Evolutionary conservation across 2,329 filamentous ascomycete genomes (phyloP).

Genomic region (Arachnomyces sp.): DNA sequence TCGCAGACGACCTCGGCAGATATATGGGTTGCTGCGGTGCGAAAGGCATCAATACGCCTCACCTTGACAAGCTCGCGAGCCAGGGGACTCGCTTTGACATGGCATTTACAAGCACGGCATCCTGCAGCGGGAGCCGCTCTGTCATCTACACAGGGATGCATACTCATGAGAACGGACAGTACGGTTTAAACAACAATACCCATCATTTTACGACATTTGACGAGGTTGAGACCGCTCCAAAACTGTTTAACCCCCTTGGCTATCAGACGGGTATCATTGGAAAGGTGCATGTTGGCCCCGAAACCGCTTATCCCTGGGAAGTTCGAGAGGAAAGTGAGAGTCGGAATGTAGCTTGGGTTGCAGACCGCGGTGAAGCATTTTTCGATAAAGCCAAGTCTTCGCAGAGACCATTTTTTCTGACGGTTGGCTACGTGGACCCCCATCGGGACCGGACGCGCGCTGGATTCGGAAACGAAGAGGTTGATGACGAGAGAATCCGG

Average conservation of each 20-base stretch:
- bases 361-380: conserved; percentile 32
- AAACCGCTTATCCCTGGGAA: conserved; percentile 37
- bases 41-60: conserved; percentile 25
- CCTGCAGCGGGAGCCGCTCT: conserved; percentile 1
- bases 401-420: conserved; percentile 37
- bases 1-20: conserved; percentile 37
- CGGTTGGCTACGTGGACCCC: conserved; percentile 42
- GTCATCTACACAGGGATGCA: not conserved
- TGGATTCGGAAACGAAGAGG: conserved; percentile 39
- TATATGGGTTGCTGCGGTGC: conserved; percentile 27
- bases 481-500: conserved; percentile 12
- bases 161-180: conserved; percentile 38
- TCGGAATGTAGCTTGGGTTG: conserved; percentile 37
- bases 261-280: conserved; percentile 43
- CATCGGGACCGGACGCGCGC: conserved; percentile 37
- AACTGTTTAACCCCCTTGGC: conserved; percentile 31
- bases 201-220: conserved; percentile 41
- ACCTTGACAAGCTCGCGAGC: conserved; percentile 33
- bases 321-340: conserved; percentile 34
- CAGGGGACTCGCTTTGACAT: conserved; percentile 28
- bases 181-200: conserved; percentile 33
- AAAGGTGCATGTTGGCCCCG: conserved; percentile 44
- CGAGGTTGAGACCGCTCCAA: conserved; percentile 36
- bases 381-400: conserved; percentile 27
- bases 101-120: conserved; percentile 7